A percentile compares a stretch with the other conserved stretches of the same genome.
phyloP scores from a whole-genome alignment of 2,329 filamentous ascomycete genomes.

The Sarocladium strictum region DNA sequence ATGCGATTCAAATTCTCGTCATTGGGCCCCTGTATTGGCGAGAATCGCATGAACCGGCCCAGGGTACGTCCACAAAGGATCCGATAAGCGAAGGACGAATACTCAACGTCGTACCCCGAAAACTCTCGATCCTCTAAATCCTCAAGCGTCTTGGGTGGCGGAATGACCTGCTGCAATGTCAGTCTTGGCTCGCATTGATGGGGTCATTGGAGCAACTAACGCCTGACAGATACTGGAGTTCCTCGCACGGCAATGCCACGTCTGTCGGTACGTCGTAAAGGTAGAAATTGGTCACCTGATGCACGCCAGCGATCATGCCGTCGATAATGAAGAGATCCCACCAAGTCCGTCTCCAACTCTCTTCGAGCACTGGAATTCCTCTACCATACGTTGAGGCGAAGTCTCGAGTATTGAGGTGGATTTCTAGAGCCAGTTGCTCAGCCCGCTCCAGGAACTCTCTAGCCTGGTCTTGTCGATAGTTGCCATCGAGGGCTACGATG shows the following conservation, averaged over 20 bases:
- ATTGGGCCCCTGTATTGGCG: conserved; percentile 44
- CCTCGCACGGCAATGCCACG: conserved; percentile 75
- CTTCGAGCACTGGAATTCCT: conserved; percentile 64
- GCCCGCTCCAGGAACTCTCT: conserved; percentile 60
- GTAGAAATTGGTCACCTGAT: conserved; percentile 63
- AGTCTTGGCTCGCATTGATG: background rate
- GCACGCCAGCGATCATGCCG: conserved; percentile 77
- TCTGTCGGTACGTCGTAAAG: conserved; percentile 61
- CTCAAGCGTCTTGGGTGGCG: conserved; percentile 56
- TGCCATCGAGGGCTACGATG: conserved; percentile 72
- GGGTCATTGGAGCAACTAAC: conserved; percentile 32
- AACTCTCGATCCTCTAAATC: conserved; percentile 77
- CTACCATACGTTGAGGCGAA: conserved; percentile 61
- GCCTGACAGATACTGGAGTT: conserved; percentile 60
- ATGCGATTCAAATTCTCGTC: conserved; percentile 47
- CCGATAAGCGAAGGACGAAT: conserved; percentile 81
- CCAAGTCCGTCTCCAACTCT: conserved; percentile 85
- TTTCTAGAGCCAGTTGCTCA: conserved; percentile 65
- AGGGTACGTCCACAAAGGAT: conserved; percentile 72
- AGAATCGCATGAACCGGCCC: conserved; percentile 63
- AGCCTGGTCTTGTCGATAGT: conserved; percentile 64
- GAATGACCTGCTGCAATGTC: conserved; percentile 41
- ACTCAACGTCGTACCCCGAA: conserved; percentile 59
- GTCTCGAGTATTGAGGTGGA: conserved; percentile 66
- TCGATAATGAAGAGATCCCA: conserved; percentile 81